These are phyloP conservation scores for Aegilops umbellulata DNA, from an alignment of 176 grass and related monocot species.

Conservation along the genomic window DNA sequence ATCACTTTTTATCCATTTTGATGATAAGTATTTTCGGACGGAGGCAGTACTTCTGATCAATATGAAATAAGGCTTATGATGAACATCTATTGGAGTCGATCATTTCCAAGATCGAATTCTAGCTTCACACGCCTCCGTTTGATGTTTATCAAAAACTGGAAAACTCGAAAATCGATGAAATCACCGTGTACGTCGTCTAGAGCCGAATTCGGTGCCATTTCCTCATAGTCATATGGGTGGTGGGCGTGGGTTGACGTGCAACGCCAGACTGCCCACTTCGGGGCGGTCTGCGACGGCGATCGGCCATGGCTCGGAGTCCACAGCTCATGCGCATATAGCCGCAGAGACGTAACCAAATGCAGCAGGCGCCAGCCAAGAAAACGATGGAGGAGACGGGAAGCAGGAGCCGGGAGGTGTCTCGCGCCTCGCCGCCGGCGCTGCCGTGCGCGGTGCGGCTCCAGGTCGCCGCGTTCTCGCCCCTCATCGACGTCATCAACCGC, in stretches of 20 bases:
- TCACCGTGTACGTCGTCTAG: background rate
- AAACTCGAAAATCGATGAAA: too few relatives aligned
- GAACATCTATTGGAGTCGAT: too few relatives aligned
- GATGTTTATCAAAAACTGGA: too few relatives aligned
- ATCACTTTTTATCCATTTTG: too few relatives aligned
- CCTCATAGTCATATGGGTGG: too few relatives aligned
- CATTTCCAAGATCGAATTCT: too few relatives aligned
- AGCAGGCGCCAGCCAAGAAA: background rate
- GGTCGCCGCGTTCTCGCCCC: slow-evolving; percentile 1
- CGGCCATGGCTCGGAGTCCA: background rate
- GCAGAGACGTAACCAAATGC: too few relatives aligned
- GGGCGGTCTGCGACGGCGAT: background rate
- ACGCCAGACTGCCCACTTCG: background rate
- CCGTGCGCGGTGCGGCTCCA: slow-evolving; percentile 24
- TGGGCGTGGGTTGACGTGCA: background rate
- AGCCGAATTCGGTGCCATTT: background rate
- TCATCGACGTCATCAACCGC: slow-evolving; percentile 32
- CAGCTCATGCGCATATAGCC: too few relatives aligned
- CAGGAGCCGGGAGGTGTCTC: background rate
- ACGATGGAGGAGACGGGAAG: background rate
- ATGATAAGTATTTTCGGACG: too few relatives aligned
- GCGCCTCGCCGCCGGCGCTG: slow-evolving; percentile 11
- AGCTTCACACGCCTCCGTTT: too few relatives aligned
- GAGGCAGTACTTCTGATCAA: too few relatives aligned
- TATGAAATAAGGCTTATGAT: too few relatives aligned